Base-by-base conservation (phyloP, 2,329 filamentous ascomycete genomes). In the Fusarium sp. region DNA sequence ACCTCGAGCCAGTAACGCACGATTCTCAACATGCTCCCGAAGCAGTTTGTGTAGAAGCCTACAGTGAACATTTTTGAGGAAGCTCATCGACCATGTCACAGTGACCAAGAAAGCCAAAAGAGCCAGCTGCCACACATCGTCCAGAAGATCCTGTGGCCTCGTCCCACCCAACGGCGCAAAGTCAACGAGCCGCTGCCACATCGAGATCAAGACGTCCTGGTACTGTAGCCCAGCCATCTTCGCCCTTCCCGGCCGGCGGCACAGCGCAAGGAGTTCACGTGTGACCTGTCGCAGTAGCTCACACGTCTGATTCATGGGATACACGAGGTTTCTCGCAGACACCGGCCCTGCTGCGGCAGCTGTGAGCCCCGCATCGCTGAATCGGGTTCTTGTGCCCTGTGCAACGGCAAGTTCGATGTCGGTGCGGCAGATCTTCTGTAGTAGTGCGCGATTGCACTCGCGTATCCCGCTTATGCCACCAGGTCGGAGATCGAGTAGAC, bases 381-480 rank as follows among this genome's bases (percentile, higher is more conserved):
- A 74, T 22, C 52, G 62, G 7, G 65, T 69, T 26, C 26, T 6
- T n/a, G 52, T 55, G 21, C 56, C 57, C 6, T 50, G 51, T 3
- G 24, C 44, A 9, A 72, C 38, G 2, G 63, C 46, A 11, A 62
- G 21, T 21, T 70, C 63, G 2, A 67, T 22, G 9, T 67, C 63
- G 8, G 67, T 65, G 13, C 59, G 59, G 31, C 62, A 70, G 33
- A 67, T 72, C 55, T 74, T 72, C n/a, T 73, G 53, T 3, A 59
- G 13, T 2, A 67, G 36, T 17, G 51, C 4, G 14, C 34, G 47
- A 36, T 74, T 69, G 8, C 43, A 46, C 26, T 69, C 54, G 22
- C 59, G 34, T 19, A 69, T 9, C 1, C 33, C 42, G 2, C 38
- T n/a, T 6, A 73, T 36, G 6, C 57, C 63, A 8, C 57, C 65